phyloP scores from a whole-genome alignment of 176 grass and related monocot species.

The Musa troglodytarum region DNA sequence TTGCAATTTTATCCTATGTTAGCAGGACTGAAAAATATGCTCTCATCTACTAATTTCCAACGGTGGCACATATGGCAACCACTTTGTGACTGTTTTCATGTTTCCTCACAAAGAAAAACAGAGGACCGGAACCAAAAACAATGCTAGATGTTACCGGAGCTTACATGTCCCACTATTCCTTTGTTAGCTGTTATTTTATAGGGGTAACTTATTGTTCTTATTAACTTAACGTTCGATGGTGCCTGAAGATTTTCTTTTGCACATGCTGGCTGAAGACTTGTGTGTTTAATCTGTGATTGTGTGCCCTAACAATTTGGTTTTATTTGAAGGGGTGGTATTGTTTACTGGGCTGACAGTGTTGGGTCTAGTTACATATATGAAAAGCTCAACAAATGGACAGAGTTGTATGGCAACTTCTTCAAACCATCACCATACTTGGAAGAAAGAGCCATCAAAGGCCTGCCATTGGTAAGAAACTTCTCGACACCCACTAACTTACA shows the following conservation, averaged over 20 bases:
- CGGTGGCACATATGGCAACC: too few species aligned
- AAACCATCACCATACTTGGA: slow-evolving; percentile 64
- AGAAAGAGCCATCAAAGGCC: slow-evolving; percentile 50
- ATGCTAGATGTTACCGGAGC: too few species aligned
- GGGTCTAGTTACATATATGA: slow-evolving; percentile 64
- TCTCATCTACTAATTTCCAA: too few species aligned
- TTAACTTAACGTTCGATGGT: too few species aligned
- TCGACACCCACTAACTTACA: too few species aligned
- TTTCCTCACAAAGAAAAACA: too few species aligned
- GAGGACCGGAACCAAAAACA: too few species aligned
- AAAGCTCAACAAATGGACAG: slow-evolving; percentile 67
- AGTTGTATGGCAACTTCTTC: slow-evolving; percentile 70
- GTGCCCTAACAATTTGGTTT: neutral
- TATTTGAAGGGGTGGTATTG: slow-evolving; percentile 62
- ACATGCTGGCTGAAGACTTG: too few species aligned
- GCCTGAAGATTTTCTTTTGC: too few species aligned
- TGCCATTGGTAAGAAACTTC: slow-evolving; percentile 43
- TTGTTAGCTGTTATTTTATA: neutral
- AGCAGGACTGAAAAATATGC: too few species aligned
- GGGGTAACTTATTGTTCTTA: neutral
- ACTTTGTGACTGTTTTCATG: too few species aligned
- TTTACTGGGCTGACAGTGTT: slow-evolving; percentile 83
- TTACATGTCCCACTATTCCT: neutral
- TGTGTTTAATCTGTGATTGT: neutral
- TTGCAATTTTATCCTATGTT: neutral